A percentile compares a stretch with the other conserved stretches of the same genome.
Conservation (phyloP, 164 flowering plant species). For the Liriodendron chinense region DNA sequence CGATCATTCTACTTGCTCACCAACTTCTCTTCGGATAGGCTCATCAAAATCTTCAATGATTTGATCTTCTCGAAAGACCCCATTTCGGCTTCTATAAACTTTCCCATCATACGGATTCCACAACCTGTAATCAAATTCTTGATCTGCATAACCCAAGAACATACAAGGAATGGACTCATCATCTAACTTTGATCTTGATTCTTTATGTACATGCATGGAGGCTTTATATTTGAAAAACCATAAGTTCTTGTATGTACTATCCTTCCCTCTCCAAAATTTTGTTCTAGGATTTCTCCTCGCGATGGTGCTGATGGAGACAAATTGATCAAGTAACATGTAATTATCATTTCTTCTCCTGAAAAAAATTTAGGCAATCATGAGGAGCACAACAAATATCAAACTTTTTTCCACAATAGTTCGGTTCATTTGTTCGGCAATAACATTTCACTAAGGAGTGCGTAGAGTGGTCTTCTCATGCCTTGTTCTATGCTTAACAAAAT, state of each 20-base stretch:
- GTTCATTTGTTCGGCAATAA: neutral
- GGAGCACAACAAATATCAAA: neutral
- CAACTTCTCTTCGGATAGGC: too few species aligned
- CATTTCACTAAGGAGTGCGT: neutral
- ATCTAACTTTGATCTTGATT: neutral
- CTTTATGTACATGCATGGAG: neutral
- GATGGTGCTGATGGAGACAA: neutral
- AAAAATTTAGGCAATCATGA: neutral
- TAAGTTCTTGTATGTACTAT: neutral
- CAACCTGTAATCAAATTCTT: neutral
- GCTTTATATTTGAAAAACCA: neutral
- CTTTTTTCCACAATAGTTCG: neutral
- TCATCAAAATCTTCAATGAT: too few species aligned
- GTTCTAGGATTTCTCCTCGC: neutral
- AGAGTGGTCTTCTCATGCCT: too few species aligned
- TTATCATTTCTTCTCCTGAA: neutral
- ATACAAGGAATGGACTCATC: neutral
- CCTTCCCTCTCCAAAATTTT: neutral
- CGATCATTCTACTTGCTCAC: too few species aligned
- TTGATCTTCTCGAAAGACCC: too few species aligned
- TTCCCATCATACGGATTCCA: too few species aligned
- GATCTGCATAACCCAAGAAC: neutral
- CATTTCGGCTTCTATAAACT: too few species aligned
- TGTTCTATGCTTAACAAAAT: too few species aligned
- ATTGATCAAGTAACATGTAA: conserved; percentile 1